Evolutionary conservation across 805 yeast genomes (phyloP).

Genomic region (Alloascoidea hylecoeti): DNA sequence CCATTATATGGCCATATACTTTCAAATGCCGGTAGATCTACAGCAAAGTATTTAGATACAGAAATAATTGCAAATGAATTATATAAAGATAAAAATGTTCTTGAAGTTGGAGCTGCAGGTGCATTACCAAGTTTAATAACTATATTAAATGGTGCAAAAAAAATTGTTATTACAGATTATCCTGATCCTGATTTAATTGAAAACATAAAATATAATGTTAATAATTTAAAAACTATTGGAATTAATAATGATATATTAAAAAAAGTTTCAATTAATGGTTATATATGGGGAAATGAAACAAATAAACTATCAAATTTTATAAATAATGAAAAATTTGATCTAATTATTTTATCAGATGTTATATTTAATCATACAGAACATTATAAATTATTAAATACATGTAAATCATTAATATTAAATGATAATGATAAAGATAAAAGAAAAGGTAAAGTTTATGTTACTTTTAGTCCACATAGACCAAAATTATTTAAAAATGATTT

Average conservation of each 20-base stretch:
- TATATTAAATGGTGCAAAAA: conserved; percentile 45
- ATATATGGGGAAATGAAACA: conserved; percentile 55
- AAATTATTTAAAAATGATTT: conserved; percentile 57
- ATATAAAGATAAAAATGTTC: conserved; percentile 45
- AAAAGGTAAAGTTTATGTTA: conserved; percentile 64
- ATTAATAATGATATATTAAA: neutral
- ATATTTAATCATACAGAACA: conserved; percentile 94
- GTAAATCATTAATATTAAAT: conserved; percentile 35
- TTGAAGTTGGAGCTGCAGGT: conserved; percentile 94
- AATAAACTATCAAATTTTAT: conserved; percentile 19
- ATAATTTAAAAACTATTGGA: conserved; percentile 17
- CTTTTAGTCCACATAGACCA: conserved; percentile 92
- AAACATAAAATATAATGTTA: conserved; percentile 64
- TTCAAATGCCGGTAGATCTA: conserved; percentile 88
- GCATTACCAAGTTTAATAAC: conserved; percentile 78
- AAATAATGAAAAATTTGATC: conserved; percentile 46
- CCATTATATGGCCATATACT: conserved; percentile 94
- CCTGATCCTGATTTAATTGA: conserved; percentile 77
- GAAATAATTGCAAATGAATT: conserved; percentile 34
- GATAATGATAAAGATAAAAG: too few relatives aligned
- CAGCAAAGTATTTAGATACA: conserved; percentile 71
- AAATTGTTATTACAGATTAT: conserved; percentile 80
- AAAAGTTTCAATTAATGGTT: conserved; percentile 44
- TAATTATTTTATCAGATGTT: conserved; percentile 73
- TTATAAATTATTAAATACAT: conserved; percentile 50